phyloP scores from a whole-genome alignment of 2,329 filamentous ascomycete genomes.

The Fusarium chuoi region DNA sequence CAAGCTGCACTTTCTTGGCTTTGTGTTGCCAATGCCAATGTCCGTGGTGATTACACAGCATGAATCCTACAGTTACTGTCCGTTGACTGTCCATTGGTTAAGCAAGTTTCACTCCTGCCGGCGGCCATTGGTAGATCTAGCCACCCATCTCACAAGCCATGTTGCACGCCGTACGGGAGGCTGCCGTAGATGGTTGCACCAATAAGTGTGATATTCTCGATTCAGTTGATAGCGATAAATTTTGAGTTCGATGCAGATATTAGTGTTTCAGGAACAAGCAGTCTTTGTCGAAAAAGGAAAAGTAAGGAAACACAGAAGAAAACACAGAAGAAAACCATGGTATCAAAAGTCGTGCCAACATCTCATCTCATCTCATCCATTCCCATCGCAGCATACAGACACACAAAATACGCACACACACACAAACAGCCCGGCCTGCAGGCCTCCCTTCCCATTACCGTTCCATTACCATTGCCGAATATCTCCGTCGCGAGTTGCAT shows the following conservation, averaged over 20 bases:
- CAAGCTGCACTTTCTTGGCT: background rate
- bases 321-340: constrained; percentile 2
- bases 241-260: constrained; percentile 18
- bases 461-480: background rate
- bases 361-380: background rate
- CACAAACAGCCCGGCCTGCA: constrained; percentile 29
- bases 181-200: constrained; percentile 20
- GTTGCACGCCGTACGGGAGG: constrained; percentile 14
- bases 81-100: constrained; percentile 4
- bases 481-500: constrained; percentile 7
- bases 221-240: constrained; percentile 11
- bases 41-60: background rate
- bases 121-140: background rate
- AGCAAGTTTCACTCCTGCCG: background rate
- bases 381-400: background rate
- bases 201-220: constrained; percentile 9
- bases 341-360: constrained; percentile 13
- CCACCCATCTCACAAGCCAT: background rate
- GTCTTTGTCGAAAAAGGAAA: background rate
- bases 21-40: background rate
- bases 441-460: background rate
- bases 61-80: background rate
- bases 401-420: background rate
- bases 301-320: background rate
- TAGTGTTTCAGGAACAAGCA: constrained; percentile 19